phyloP scores from a whole-genome alignment of 2,329 filamentous ascomycete genomes.

The Fusarium dlaminii region DNA sequence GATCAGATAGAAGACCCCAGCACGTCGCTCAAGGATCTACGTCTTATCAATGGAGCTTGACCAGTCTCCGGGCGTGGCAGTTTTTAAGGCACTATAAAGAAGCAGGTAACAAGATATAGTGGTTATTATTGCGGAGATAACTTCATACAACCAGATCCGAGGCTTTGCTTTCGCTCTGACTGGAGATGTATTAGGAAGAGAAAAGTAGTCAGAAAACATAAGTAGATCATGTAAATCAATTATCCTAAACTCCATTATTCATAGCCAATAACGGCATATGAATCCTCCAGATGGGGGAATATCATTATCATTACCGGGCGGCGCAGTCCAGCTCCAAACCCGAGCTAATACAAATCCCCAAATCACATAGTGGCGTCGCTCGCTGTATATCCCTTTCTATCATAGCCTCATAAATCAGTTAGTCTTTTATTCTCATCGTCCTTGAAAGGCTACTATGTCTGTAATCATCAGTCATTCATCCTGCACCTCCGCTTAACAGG shows the following conservation, averaged over 20 bases:
- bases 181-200: not conserved
- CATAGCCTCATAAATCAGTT: fast-evolving
- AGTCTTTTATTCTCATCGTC: fast-evolving
- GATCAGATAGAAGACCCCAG: no score
- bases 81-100: no score
- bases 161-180: not conserved
- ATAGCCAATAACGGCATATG: not conserved
- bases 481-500: fast-evolving
- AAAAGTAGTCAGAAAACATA: fast-evolving
- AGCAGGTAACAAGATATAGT: no score
- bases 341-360: fast-evolving
- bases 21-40: no score
- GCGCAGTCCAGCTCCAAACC: no score
- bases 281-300: not conserved
- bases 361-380: not conserved
- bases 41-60: no score
- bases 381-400: not conserved
- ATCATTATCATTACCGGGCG: not conserved
- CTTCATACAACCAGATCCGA: not conserved
- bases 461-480: fast-evolving
- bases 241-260: not conserved
- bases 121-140: no score
- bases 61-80: no score
- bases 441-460: fast-evolving
- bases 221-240: fast-evolving